These are phyloP conservation scores for Stevia rebaudiana DNA, from an alignment of 140 eudicot species.

Conservation along the genomic window DNA sequence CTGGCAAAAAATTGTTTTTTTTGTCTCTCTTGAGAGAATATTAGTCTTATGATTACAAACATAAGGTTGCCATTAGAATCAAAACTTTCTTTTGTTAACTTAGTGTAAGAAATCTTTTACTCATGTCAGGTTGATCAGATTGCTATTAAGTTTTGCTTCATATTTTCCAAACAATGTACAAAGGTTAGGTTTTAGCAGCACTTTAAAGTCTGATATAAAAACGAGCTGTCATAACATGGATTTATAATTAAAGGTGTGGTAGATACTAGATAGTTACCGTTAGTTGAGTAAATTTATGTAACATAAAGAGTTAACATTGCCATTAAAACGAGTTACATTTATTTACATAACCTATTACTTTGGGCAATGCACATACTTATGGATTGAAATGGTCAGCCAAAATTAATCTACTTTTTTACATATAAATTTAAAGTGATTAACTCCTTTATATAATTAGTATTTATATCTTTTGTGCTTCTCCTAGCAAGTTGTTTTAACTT, in stretches of 20 bases:
- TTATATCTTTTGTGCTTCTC: neutral
- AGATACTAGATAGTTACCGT: neutral
- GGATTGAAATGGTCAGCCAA: neutral
- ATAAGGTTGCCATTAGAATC: neutral
- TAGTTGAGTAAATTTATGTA: neutral
- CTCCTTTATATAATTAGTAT: neutral
- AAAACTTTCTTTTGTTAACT: neutral
- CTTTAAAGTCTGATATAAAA: neutral
- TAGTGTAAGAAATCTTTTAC: neutral
- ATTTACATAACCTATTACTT: neutral
- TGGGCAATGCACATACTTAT: neutral
- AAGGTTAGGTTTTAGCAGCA: neutral
- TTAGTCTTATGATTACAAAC: neutral
- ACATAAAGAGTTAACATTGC: neutral
- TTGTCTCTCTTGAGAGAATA: neutral
- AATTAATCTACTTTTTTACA: neutral
- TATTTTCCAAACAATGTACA: neutral
- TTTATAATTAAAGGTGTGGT: neutral
- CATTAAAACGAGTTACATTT: neutral
- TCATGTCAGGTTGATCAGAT: neutral
- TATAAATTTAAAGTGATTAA: neutral
- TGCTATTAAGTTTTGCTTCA: neutral
- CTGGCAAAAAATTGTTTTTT: neutral
- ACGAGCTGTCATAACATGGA: neutral
- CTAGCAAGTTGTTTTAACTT: slow-evolving; percentile 2